A percentile compares a stretch with the other conserved stretches of the same genome.
Evolutionary conservation across 495 filamentous ascomycete species (phyloP).

Genomic region (Thermothielavioides terrestris): DNA sequence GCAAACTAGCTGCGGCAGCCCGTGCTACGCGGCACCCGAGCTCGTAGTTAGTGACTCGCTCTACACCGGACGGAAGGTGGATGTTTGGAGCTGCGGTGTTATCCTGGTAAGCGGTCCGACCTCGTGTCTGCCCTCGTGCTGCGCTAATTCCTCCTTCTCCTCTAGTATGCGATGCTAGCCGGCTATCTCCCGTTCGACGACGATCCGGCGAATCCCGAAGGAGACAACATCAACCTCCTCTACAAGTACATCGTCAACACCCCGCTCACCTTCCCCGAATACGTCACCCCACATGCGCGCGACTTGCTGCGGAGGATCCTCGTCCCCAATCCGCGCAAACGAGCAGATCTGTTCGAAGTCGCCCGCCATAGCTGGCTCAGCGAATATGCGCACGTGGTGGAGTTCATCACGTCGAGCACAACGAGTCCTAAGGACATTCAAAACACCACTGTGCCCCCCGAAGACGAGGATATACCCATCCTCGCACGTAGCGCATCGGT

Average conservation of each 20-base stretch:
- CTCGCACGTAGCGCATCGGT: constrained; percentile 85
- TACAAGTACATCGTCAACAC: constrained; percentile 99
- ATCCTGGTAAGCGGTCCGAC: constrained; percentile 69
- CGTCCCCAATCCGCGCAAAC: constrained; percentile 90
- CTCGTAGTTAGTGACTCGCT: constrained; percentile 95
- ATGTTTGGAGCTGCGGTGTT: constrained; percentile 99
- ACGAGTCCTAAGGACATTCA: constrained; percentile 81
- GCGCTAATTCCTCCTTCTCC: constrained; percentile 4
- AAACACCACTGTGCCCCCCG: constrained; percentile 62
- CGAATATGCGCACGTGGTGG: constrained; percentile 90
- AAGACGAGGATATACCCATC: constrained; percentile 56
- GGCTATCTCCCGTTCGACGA: constrained; percentile 99
- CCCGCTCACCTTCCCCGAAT: constrained; percentile 95
- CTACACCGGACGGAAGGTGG: constrained; percentile 95
- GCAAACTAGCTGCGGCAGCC: constrained; percentile 76
- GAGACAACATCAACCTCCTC: constrained; percentile 96
- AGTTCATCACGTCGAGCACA: constrained; percentile 90
- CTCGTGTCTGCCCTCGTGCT: too few species aligned
- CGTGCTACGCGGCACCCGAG: constrained; percentile 95
- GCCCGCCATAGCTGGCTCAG: constrained; percentile 97
- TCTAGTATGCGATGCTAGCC: constrained; percentile 97
- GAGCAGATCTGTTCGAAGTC: constrained; percentile 95
- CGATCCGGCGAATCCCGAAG: constrained; percentile 96
- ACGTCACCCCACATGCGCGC: constrained; percentile 93
- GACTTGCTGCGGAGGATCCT: constrained; percentile 88